These are phyloP conservation scores for Vicia villosa DNA, from an alignment of 306 rosid species.

Conservation along the genomic window DNA sequence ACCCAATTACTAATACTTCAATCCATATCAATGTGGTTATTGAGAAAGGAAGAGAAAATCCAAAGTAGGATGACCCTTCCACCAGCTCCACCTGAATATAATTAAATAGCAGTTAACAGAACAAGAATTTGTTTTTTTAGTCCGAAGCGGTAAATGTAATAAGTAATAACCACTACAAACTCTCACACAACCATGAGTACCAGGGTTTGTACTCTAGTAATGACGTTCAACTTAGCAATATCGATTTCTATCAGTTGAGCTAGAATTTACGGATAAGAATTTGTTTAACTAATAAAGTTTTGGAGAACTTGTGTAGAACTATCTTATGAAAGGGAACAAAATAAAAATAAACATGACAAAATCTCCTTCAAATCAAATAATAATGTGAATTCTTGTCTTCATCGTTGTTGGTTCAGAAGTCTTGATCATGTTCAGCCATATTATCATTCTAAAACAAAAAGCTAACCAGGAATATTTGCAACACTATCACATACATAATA, in stretches of 20 bases:
- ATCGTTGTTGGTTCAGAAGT: slow-evolving; percentile 41
- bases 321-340: slow-evolving; percentile 1
- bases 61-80: slow-evolving; percentile 79
- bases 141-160: too few species aligned
- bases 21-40: slow-evolving; percentile 73
- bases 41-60: slow-evolving; percentile 73
- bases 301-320: too few species aligned
- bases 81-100: slow-evolving; percentile 70
- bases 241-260: too few species aligned
- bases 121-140: neutral
- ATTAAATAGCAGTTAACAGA: neutral
- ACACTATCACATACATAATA: slow-evolving; percentile 12
- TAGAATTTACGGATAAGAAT: too few species aligned
- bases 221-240: too few species aligned
- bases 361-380: slow-evolving; percentile 26
- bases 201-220: too few species aligned
- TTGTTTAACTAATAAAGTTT: too few species aligned
- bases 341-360: neutral
- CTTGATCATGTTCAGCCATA: slow-evolving; percentile 21
- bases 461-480: slow-evolving; percentile 18
- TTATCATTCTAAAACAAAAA: slow-evolving; percentile 8
- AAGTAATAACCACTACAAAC: too few species aligned
- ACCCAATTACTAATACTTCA: slow-evolving; percentile 73
- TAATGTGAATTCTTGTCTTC: slow-evolving; percentile 45
- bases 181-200: too few species aligned